phyloP scores from a whole-genome alignment of 495 filamentous ascomycete genomes.

The Aspergillus asperescens region DNA sequence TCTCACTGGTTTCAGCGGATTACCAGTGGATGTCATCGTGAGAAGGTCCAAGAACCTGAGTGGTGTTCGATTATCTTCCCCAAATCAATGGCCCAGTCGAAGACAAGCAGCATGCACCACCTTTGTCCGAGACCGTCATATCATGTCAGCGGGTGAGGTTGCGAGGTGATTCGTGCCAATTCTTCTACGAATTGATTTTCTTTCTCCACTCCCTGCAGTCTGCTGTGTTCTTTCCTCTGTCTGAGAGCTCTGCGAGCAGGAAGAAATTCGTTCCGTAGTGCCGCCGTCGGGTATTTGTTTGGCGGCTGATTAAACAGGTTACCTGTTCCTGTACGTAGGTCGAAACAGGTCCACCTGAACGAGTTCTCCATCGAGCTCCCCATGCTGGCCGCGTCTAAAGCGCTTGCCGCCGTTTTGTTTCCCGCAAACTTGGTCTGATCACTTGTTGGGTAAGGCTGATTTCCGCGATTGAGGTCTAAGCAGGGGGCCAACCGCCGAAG shows the following conservation, averaged over 20 bases:
- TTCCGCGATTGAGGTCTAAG: not conserved
- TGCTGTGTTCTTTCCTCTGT: not conserved
- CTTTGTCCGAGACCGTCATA: conserved; percentile 13
- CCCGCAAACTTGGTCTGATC: conserved; percentile 1
- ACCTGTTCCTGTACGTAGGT: conserved; percentile 3
- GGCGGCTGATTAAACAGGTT: conserved; percentile 1
- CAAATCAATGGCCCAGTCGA: conserved; percentile 14
- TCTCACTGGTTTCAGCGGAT: conserved; percentile 14
- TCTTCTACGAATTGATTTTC: conserved; percentile 5
- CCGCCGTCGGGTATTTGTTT: conserved; percentile 1
- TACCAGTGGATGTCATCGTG: conserved; percentile 20
- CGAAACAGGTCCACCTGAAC: conserved; percentile 15
- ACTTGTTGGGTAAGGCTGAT: conserved; percentile 2
- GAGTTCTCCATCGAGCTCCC: conserved; percentile 7
- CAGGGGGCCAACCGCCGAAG: conserved; percentile 17
- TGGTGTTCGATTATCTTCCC: conserved; percentile 16
- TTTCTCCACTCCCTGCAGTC: conserved; percentile 6
- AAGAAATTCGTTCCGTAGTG: conserved; percentile 5
- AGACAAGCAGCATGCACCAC: conserved; percentile 8
- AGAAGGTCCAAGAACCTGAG: conserved; percentile 15
- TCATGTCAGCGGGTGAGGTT: conserved; percentile 16
- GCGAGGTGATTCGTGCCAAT: conserved; percentile 7
- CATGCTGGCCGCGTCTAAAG: conserved; percentile 34
- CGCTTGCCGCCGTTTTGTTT: conserved; percentile 30
- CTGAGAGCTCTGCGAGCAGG: not conserved